Evolutionary conservation across 768 basidiomycete species (phyloP), one percentile per base, ranked within the genome.

Genomic region (Tylopilus intermedius): DNA sequence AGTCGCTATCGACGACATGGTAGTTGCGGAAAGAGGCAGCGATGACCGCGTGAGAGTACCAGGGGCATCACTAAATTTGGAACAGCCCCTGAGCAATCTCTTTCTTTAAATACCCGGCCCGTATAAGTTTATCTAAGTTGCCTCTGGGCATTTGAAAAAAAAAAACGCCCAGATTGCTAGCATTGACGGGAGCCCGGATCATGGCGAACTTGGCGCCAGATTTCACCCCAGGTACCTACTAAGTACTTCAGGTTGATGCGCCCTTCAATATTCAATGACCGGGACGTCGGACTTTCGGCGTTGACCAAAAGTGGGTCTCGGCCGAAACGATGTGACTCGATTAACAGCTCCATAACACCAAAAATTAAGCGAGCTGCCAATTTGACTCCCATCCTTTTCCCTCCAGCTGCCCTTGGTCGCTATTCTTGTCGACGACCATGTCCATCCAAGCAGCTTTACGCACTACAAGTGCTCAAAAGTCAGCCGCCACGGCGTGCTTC

Each of bases 391-490:
- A 27, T 56, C 48, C 42, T 48, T 33, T 5, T 27, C 44, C 41
- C 48, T n/a, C 18, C 24, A 37, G 41, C 35, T 56, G 50, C 52
- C 14, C 45, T 21, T 45, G 45, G 50, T 62, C 54, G 54, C 26
- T 55, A 21, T 53, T 35, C 39, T 49, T 51, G 24, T 50, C 47
- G 56, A 56, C 62, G 53, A 67, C 48, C 47, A 79, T 80, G 79
- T 72, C 76, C 27, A 49, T 78, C 51, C 62, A 72, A 33, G 71
- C 71, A 50, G 62, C 72, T 49, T 70, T 80, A 54, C 78, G 79
- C 62, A 69, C 68, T 24, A 66, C 70, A 33, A 55, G 71, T 59
- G 72, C 77, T 43, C 64, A 66, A 56, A 75, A 72, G 65, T 59
- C 61, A n/a, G 56, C 62, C 7, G 54, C 65, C 37, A 53, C 59